These are phyloP conservation scores for Suhomyces tanzawaensis DNA, from an alignment of 805 yeast genomes.

Conservation along the genomic window DNA sequence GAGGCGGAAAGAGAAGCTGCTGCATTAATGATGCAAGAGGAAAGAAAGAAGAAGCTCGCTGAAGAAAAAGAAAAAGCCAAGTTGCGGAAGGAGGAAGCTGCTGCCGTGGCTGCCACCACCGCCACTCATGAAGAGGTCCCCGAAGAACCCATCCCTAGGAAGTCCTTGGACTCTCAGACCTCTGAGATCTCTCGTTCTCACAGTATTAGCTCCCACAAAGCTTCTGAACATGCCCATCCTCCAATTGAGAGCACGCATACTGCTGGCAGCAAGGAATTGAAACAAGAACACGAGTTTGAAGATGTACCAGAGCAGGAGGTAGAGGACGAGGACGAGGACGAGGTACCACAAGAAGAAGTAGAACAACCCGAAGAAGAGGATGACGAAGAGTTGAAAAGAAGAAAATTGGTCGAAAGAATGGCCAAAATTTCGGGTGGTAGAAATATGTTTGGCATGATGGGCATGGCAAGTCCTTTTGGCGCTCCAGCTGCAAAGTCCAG, in stretches of 20 bases:
- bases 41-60: slow-evolving; percentile 44
- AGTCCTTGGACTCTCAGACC: slow-evolving; percentile 5
- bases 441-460: slow-evolving; percentile 76
- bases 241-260: slow-evolving; percentile 2
- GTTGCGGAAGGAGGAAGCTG: slow-evolving; percentile 17
- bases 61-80: slow-evolving; percentile 28
- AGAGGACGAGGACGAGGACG: slow-evolving; percentile 15
- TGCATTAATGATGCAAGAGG: slow-evolving; percentile 50
- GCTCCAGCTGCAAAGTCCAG: slow-evolving; percentile 11
- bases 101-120: slow-evolving; percentile 5
- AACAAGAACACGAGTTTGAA: slow-evolving; percentile 7
- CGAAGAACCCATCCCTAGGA: slow-evolving; percentile 3
- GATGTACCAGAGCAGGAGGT: slow-evolving; percentile 16
- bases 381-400: slow-evolving; percentile 71
- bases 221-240: neutral
- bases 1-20: slow-evolving; percentile 73
- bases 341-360: slow-evolving; percentile 12
- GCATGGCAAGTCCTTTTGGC: slow-evolving; percentile 45
- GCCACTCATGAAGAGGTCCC: slow-evolving; percentile 2
- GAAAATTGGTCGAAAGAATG: slow-evolving; percentile 86
- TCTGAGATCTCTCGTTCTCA: neutral
- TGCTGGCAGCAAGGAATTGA: slow-evolving; percentile 4
- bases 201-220: slow-evolving; percentile 1
- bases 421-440: slow-evolving; percentile 91
- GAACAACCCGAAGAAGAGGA: slow-evolving; percentile 62